Evolutionary conservation across 257 asterid species (phyloP).

Genomic region (Fraxinus cuspidata): DNA sequence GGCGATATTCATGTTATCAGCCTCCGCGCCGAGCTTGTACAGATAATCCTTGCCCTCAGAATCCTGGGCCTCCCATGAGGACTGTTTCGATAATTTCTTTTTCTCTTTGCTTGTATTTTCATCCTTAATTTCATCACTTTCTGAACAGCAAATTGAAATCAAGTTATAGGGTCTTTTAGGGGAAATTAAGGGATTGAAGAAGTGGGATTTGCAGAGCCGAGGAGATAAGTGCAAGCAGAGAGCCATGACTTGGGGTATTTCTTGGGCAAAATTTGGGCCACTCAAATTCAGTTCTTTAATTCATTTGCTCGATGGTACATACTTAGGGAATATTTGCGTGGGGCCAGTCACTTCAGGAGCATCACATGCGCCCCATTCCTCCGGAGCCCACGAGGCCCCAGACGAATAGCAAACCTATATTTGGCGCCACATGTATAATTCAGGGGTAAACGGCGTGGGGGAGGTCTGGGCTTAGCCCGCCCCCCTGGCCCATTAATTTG

Average conservation of each 20-base stretch:
- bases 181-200: slow-evolving; percentile 28
- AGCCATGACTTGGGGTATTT: slow-evolving; percentile 38
- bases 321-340: too few relatives aligned
- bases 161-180: slow-evolving; percentile 28
- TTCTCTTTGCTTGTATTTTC: slow-evolving; percentile 30
- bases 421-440: slow-evolving; percentile 24
- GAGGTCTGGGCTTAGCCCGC: too few relatives aligned
- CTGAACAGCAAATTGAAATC: slow-evolving; percentile 36
- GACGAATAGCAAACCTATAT: too few relatives aligned
- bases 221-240: slow-evolving; percentile 46
- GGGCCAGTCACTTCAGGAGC: too few relatives aligned
- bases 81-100: slow-evolving; percentile 67
- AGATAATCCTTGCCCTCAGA: slow-evolving; percentile 87
- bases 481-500: too few relatives aligned
- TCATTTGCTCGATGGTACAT: slow-evolving; percentile 22
- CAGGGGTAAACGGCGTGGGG: too few relatives aligned
- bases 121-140: slow-evolving; percentile 35
- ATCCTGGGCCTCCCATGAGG: slow-evolving; percentile 91
- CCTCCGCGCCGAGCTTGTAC: slow-evolving; percentile 84
- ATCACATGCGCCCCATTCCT: too few relatives aligned
- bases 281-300: slow-evolving; percentile 24
- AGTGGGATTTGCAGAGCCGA: slow-evolving; percentile 33
- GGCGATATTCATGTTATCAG: slow-evolving; percentile 92
- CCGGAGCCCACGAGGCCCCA: too few relatives aligned
- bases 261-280: slow-evolving; percentile 36